Percentiles rank a stretch among this genome's conserved stretches.
Evolutionary conservation across 1,139 yeast genomes (phyloP).

Genomic region (Blastobotrys indianensis): DNA sequence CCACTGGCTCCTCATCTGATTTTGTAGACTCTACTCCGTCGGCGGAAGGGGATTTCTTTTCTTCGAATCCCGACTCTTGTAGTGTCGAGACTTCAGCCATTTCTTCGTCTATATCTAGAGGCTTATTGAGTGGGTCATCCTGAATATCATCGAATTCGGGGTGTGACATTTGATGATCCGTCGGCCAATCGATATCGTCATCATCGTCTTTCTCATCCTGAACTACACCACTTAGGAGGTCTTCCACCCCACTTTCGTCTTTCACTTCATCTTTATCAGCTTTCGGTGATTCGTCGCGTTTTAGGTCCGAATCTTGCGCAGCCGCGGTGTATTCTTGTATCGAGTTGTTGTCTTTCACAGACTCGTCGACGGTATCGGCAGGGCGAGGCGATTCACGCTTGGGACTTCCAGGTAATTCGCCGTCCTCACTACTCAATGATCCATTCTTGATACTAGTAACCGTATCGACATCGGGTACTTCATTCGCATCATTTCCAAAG

Average conservation of each 20-base stretch:
- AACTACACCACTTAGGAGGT: not conserved
- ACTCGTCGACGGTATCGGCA: too few relatives aligned
- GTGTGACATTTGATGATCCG: conserved; percentile 2
- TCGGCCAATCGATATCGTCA: conserved; percentile 11
- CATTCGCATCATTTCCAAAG: too few relatives aligned
- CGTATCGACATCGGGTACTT: too few relatives aligned
- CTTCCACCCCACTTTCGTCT: not conserved
- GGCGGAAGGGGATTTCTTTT: not conserved
- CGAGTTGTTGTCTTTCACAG: too few relatives aligned
- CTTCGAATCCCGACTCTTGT: conserved; percentile 1
- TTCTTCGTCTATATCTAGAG: conserved; percentile 8
- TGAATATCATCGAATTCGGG: conserved; percentile 1
- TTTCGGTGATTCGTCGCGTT: not conserved
- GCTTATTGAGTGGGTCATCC: conserved; percentile 1
- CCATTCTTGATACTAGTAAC: too few relatives aligned
- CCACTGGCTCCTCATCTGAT: not conserved
- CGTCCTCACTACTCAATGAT: too few relatives aligned
- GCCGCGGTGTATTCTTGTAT: too few relatives aligned
- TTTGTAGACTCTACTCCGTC: too few relatives aligned
- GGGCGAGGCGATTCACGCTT: too few relatives aligned
- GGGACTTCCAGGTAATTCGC: too few relatives aligned
- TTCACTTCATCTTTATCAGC: conserved; percentile 1
- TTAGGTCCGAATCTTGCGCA: too few relatives aligned
- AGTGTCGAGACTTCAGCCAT: conserved; percentile 8
- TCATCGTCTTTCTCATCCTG: conserved; percentile 4